A percentile compares a stretch with the other conserved stretches of the same genome.
Conservation (phyloP, 768 basidiomycete species). For the Galerina marginata region DNA sequence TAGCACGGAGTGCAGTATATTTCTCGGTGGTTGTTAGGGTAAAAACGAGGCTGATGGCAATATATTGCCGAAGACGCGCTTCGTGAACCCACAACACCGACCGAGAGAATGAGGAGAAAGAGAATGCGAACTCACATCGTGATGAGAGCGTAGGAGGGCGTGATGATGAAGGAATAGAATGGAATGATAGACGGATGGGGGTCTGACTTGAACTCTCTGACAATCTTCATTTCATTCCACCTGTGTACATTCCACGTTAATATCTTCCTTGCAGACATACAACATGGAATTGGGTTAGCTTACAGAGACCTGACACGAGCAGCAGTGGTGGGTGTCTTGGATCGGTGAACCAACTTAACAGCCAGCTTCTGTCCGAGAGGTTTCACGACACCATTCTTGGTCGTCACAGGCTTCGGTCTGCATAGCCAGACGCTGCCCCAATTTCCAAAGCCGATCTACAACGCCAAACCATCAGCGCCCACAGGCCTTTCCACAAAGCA, state of each 20-base stretch:
- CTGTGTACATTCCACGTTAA: constrained; percentile 39
- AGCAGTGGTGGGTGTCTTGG: constrained; percentile 82
- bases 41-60: constrained; percentile 6
- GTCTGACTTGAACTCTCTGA: constrained; percentile 81
- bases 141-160: constrained; percentile 87
- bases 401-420: constrained; percentile 55
- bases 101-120: background rate
- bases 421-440: constrained; percentile 94
- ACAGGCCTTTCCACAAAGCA: constrained; percentile 2
- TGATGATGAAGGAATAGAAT: constrained; percentile 94
- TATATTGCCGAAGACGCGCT: background rate
- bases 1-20: background rate
- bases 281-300: constrained; percentile 28
- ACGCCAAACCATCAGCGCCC: constrained; percentile 9
- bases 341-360: constrained; percentile 92
- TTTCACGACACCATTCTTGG: constrained; percentile 38
- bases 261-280: background rate
- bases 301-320: constrained; percentile 90
- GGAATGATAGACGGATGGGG: constrained; percentile 92
- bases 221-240: constrained; percentile 99
- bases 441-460: constrained; percentile 89
- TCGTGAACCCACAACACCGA: background rate
- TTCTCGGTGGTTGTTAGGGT: constrained; percentile 21
- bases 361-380: constrained; percentile 69
- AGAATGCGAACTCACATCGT: constrained; percentile 70